phyloP scores from a whole-genome alignment of 2,329 filamentous ascomycete species.

The Alternaria ethzedia region DNA sequence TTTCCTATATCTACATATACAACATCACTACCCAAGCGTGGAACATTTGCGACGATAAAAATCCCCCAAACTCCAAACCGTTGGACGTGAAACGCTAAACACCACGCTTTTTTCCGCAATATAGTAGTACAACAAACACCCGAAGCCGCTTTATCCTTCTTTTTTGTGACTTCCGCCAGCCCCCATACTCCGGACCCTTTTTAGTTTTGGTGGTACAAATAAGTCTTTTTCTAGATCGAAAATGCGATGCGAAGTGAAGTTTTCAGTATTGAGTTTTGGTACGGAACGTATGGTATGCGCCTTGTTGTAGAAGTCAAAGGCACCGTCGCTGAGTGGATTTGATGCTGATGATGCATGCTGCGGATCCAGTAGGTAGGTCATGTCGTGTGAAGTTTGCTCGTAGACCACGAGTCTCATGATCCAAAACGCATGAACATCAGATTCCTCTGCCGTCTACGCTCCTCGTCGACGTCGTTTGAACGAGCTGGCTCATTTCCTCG shows the following conservation, averaged over 20 bases:
- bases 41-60: neutral
- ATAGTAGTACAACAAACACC: neutral
- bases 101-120: neutral
- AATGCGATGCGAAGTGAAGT: neutral
- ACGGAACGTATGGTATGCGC: neutral
- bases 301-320: neutral
- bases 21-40: neutral
- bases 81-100: neutral
- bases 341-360: neutral
- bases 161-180: neutral
- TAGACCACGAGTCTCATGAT: neutral
- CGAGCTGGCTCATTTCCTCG: neutral
- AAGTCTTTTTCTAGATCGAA: neutral
- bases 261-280: neutral
- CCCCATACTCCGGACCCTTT: neutral
- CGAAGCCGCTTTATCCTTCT: fast-evolving
- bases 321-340: neutral
- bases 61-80: neutral
- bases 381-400: neutral
- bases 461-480: neutral
- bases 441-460: constrained; percentile 24
- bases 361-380: neutral
- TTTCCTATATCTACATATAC: neutral
- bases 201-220: neutral
- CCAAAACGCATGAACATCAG: constrained; percentile 28